These are phyloP conservation scores for Auricularia sp. DNA, from an alignment of 768 basidiomycete species.

Conservation along the genomic window DNA sequence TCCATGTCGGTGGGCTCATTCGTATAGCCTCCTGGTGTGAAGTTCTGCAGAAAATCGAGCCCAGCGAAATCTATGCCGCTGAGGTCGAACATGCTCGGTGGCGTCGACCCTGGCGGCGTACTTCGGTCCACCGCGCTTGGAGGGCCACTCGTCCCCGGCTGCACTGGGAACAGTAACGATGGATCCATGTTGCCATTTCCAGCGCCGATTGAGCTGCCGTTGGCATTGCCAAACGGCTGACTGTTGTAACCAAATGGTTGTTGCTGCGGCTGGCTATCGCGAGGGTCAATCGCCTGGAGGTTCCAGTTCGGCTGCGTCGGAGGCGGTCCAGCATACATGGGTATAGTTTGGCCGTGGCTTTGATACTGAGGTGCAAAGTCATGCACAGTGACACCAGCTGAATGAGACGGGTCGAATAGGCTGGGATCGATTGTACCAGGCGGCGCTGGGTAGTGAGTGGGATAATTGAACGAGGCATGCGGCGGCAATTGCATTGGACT, in stretches of 20 bases:
- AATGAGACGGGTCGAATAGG: background rate
- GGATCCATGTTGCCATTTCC: background rate
- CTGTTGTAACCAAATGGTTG: background rate
- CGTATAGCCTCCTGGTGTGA: slow-evolving; percentile 36
- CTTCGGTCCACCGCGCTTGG: background rate
- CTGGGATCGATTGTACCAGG: background rate
- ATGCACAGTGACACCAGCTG: background rate
- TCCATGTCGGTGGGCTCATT: slow-evolving; percentile 15
- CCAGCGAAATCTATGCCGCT: slow-evolving; percentile 43
- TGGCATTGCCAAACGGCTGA: background rate
- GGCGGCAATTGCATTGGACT: background rate
- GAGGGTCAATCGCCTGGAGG: background rate
- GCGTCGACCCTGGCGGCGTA: background rate
- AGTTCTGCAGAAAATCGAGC: slow-evolving; percentile 75
- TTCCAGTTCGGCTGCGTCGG: background rate
- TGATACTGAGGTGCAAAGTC: background rate
- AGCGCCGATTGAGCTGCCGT: background rate
- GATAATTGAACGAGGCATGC: background rate
- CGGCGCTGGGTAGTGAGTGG: background rate
- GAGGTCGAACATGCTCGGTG: background rate
- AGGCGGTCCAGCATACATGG: background rate
- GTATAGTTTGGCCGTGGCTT: background rate
- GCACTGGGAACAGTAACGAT: background rate
- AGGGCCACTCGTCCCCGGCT: background rate
- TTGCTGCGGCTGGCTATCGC: background rate